phyloP scores from a whole-genome alignment of 2,329 filamentous ascomycete genomes.

The Trematosphaeria pertusa region DNA sequence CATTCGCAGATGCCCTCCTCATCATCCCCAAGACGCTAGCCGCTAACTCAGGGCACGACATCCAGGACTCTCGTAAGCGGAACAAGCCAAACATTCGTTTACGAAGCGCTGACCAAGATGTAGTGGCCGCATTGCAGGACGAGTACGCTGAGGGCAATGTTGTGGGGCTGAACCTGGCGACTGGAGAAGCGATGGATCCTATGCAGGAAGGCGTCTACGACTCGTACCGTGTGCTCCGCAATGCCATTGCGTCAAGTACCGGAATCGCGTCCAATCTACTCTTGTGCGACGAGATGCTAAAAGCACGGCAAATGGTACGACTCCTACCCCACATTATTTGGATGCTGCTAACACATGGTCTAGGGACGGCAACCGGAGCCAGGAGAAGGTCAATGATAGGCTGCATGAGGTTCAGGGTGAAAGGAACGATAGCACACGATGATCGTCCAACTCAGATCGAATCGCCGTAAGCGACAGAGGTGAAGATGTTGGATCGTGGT shows the following conservation, averaged over 20 bases:
- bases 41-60: conserved; percentile 93
- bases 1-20: conserved; percentile 92
- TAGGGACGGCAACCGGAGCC: conserved; percentile 43
- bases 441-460: conserved; percentile 7
- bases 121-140: conserved; percentile 86
- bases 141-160: conserved; percentile 83
- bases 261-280: conserved; percentile 95
- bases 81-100: neutral
- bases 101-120: conserved; percentile 24
- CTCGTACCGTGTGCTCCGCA: conserved; percentile 92
- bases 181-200: conserved; percentile 94
- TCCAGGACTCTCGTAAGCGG: conserved; percentile 88
- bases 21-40: conserved; percentile 97
- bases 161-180: conserved; percentile 84
- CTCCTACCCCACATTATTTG: neutral
- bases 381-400: conserved; percentile 29
- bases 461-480: conserved; percentile 3
- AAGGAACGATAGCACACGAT: conserved; percentile 4
- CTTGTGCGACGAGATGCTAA: conserved; percentile 95
- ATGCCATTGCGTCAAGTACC: conserved; percentile 90
- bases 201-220: conserved; percentile 92
- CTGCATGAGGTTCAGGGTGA: conserved; percentile 8
- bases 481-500: conserved; percentile 6
- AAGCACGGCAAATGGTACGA: conserved; percentile 89
- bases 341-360: conserved; percentile 5